Conservation (phyloP, 768 basidiomycete genomes). For the Lentinula edodes region DNA sequence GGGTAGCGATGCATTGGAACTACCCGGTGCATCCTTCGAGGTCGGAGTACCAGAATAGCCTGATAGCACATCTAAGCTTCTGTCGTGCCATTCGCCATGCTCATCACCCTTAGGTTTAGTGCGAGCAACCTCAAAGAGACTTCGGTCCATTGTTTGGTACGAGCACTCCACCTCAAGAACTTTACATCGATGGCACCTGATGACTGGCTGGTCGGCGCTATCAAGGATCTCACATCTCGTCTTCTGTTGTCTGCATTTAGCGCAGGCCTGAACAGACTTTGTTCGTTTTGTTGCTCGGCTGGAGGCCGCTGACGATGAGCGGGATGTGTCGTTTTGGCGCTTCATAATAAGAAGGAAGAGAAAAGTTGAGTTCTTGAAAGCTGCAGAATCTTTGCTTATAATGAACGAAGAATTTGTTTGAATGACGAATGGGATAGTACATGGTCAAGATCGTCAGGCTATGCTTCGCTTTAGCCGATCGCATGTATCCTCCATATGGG, state of each 20-base stretch:
- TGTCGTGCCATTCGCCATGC: not conserved
- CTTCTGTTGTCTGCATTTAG: slow-evolving; percentile 38
- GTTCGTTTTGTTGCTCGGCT: slow-evolving; percentile 20
- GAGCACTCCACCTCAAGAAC: slow-evolving; percentile 35
- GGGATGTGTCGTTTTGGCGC: not conserved
- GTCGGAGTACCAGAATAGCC: not conserved
- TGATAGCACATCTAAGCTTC: not conserved
- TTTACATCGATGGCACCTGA: slow-evolving; percentile 35
- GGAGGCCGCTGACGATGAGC: not conserved
- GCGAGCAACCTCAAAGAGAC: slow-evolving; percentile 4
- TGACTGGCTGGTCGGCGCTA: slow-evolving; percentile 16
- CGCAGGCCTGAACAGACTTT: slow-evolving; percentile 32
- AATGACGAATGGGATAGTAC: not conserved
- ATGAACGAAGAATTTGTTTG: not conserved
- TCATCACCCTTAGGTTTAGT: not conserved
- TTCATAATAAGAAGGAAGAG: slow-evolving; percentile 4
- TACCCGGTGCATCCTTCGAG: not conserved
- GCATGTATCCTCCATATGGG: not conserved
- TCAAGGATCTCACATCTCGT: slow-evolving; percentile 41
- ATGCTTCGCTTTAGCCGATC: not conserved
- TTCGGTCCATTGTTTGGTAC: slow-evolving; percentile 24
- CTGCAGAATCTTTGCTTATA: not conserved
- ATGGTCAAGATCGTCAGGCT: not conserved
- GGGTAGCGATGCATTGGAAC: not conserved
- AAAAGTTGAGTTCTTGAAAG: not conserved